Evolutionary conservation across 176 grass and related monocot genomes (phyloP).

Genomic region (Musa beccarii): DNA sequence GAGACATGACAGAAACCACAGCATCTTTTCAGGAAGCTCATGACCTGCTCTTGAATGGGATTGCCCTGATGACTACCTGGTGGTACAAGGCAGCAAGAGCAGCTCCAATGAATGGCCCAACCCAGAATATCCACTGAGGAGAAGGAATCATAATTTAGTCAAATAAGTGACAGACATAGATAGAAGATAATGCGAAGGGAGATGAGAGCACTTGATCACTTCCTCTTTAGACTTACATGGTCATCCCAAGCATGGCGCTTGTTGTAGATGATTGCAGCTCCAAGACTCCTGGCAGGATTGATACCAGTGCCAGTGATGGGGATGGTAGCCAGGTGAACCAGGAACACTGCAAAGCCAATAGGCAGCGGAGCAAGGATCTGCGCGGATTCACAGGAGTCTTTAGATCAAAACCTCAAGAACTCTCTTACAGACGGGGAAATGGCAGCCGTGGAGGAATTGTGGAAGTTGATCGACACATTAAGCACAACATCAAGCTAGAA

Average conservation of each 20-base stretch:
- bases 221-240: not conserved
- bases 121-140: not conserved
- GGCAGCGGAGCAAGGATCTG: not conserved
- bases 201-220: no score
- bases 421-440: not conserved
- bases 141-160: not conserved
- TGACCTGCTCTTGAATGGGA: conserved; percentile 1
- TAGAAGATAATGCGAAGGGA: not conserved
- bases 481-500: no score
- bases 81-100: not conserved
- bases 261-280: not conserved
- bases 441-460: no score
- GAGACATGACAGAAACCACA: no score
- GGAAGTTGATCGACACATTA: no score
- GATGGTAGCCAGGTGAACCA: not conserved
- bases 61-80: not conserved
- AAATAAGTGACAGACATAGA: not conserved
- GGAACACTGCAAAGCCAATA: not conserved
- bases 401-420: no score
- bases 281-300: conserved; percentile 1
- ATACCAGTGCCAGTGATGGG: not conserved
- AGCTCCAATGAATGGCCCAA: not conserved
- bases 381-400: not conserved
- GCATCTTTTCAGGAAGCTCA: not conserved
- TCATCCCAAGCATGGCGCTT: not conserved